Base-by-base conservation (phyloP, 768 basidiomycete species). In the Peribolospora baueri region DNA sequence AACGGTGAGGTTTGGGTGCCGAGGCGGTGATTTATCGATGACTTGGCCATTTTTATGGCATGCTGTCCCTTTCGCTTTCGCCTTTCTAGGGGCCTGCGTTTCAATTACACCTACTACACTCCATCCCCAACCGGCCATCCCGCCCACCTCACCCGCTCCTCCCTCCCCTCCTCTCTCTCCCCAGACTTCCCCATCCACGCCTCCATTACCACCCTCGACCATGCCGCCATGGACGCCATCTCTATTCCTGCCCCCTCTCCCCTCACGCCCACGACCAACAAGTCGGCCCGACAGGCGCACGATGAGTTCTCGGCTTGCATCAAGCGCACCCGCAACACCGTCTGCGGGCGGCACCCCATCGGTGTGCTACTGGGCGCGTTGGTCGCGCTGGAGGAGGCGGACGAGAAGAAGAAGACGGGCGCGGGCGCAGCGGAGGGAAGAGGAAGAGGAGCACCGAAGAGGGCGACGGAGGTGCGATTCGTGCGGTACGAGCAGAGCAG, bases 341-440 rank as follows among this genome's bases (percentile, higher is more conserved):
- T 98, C 48, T 98, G 93, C 65, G 93, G 93, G 3, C 74, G 93
- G 45, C 88, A 95, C 62, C 87, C 93, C 1, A 95, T 98, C 52
- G 85, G 87, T 0, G 84, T 97, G 4, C 70, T 98, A 2, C 71
- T 97, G 11, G 84, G 84, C 0, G 80, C 85, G 5, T 66, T 95
- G 51, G 62, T 76, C 5, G 68, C 67, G 4, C 64, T 90, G 38
- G 64, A 68, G 56, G 76, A 78, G 65, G 68, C 69, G 51, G 52
- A 58, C 25, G 46, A 56, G 36, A 41, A 41, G 38, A 47, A 25
- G 25, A 25, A 25, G 25, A 25, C 25, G 25, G 25, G 25, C 1
- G 25, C 25, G 25, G 25, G 25, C 25, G 25, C 25, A 25, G 25
- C 25, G 25, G 36, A 51, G 42, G 62, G 64, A 47, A 60, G 65